Evolutionary conservation across 495 filamentous ascomycete species (phyloP), one percentile per base, ranked within the genome.

Genomic region (Thozetella sp.): DNA sequence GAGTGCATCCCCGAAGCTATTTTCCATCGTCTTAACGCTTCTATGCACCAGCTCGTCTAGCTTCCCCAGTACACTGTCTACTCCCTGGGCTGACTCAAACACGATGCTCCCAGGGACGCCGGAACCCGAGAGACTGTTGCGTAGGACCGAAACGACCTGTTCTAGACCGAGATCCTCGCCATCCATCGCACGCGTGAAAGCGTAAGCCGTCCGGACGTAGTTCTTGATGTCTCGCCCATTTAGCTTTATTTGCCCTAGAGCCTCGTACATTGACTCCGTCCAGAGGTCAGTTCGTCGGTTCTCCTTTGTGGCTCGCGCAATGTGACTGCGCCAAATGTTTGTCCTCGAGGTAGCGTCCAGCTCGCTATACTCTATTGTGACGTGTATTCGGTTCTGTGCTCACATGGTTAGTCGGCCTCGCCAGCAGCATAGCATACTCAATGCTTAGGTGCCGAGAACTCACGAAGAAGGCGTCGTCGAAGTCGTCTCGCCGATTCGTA

Each of bases 341-440:
- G 63, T 62, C 25, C 66, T 63, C 58, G 67, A 54, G 10, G 30
- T 45, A 40, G 66, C 51, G 15, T 52, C 64, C 11, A 68, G 54
- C 2, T 63, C 24, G 11, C 53, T 51, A 43, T 66, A 68, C 46
- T 68, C 65, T 6, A 71, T 58, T 17, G 66, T 61, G 15, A 68
- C 63, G 61, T 68, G 65, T 58, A 70, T 70, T 2, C 65, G 58
- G 62, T 6, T 40, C 60, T 23, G 74, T 57, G 66, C 77, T 54
- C 59, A 70, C 15, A 61, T 65, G 59, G 57, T 61, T 73, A 11
- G 67, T 58, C 51, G 6, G 30, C 6, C 6, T 37, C 15, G 6
- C 30, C 30, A 37, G 15, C 30, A 15, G 30, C 15, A 37, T 15
- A 37, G 30, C 30, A n/a, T n/a, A n/a, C n/a, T n/a, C n/a, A 6